These are phyloP conservation scores for Pythium rishiriense DNA, from an alignment of 352 stramenopile genomes.

Conservation along the genomic window DNA sequence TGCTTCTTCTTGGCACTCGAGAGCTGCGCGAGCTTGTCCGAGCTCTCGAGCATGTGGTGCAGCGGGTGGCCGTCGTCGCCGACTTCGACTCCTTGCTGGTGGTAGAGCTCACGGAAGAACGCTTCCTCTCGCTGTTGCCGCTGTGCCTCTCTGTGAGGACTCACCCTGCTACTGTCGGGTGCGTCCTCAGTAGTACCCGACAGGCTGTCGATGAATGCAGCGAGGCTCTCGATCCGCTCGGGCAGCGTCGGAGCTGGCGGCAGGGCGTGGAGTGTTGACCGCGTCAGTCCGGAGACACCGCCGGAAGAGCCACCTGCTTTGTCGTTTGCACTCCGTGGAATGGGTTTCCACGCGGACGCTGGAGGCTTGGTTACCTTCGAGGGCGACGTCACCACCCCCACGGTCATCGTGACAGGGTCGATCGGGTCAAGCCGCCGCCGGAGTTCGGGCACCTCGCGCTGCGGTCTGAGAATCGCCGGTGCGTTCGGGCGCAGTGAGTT, in stretches of 20 bases:
- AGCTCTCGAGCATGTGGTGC: conserved; percentile 73
- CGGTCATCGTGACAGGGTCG: conserved; percentile 31
- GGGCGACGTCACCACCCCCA: background rate
- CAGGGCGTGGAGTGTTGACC: conserved; percentile 24
- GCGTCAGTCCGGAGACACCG: background rate
- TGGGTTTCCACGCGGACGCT: conserved; percentile 60
- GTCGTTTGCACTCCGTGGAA: conserved; percentile 19
- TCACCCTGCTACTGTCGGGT: background rate
- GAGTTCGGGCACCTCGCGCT: conserved; percentile 52
- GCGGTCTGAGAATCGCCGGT: conserved; percentile 64
- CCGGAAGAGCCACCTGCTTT: background rate
- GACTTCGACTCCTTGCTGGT: conserved; percentile 44
- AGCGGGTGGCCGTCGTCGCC: conserved; percentile 49
- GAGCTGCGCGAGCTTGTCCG: conserved; percentile 39
- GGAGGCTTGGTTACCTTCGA: conserved; percentile 37
- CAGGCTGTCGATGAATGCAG: conserved; percentile 28
- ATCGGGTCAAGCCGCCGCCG: conserved; percentile 42
- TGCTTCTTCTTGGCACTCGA: conserved; percentile 42
- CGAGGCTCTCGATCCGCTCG: conserved; percentile 59
- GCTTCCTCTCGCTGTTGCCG: conserved; percentile 47
- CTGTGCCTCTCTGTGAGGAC: background rate
- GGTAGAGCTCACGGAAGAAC: conserved; percentile 73
- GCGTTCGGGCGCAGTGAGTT: conserved; percentile 66
- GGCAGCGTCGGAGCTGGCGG: conserved; percentile 53
- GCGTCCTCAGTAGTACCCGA: background rate